phyloP scores from a whole-genome alignment of 1,139 yeast genomes.

The Candida pseudoviswanathii region DNA sequence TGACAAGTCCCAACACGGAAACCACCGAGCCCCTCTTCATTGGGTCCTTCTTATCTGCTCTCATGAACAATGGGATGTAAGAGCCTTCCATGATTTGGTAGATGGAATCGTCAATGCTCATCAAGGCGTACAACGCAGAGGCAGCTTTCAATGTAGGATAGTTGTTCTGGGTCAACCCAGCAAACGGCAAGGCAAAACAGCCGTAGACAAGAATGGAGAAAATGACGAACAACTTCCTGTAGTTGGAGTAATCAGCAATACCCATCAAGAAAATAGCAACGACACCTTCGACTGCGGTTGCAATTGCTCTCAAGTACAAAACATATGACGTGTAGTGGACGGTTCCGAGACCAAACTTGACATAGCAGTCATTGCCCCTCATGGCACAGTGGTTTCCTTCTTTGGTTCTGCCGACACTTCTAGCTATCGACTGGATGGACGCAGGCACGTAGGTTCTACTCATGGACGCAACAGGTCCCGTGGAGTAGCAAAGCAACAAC shows the following conservation, averaged over 20 bases:
- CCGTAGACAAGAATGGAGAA: conserved; percentile 38
- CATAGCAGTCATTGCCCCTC: conserved; percentile 42
- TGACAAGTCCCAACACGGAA: conserved; percentile 41
- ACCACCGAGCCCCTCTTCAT: conserved; percentile 38
- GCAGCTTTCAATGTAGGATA: conserved; percentile 21
- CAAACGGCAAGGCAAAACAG: conserved; percentile 40
- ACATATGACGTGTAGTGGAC: conserved; percentile 43
- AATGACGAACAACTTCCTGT: conserved; percentile 35
- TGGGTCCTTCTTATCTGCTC: conserved; percentile 27
- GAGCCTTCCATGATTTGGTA: conserved; percentile 47
- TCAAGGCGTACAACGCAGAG: conserved; percentile 35
- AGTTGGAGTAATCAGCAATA: conserved; percentile 46
- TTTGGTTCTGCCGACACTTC: conserved; percentile 31
- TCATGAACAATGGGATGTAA: conserved; percentile 47
- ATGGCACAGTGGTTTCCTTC: conserved; percentile 27
- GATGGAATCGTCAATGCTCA: conserved; percentile 32
- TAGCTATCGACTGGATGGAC: conserved; percentile 41
- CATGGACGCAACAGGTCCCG: conserved; percentile 48
- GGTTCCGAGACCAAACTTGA: conserved; percentile 35
- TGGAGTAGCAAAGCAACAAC: conserved; percentile 31
- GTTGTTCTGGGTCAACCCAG: conserved; percentile 27
- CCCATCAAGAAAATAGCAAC: conserved; percentile 43
- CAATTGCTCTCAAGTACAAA: conserved; percentile 39
- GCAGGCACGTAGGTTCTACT: conserved; percentile 47
- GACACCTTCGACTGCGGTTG: conserved; percentile 43